Conservation (phyloP, 2,329 filamentous ascomycete genomes). For the Venturiaceae sp. region DNA sequence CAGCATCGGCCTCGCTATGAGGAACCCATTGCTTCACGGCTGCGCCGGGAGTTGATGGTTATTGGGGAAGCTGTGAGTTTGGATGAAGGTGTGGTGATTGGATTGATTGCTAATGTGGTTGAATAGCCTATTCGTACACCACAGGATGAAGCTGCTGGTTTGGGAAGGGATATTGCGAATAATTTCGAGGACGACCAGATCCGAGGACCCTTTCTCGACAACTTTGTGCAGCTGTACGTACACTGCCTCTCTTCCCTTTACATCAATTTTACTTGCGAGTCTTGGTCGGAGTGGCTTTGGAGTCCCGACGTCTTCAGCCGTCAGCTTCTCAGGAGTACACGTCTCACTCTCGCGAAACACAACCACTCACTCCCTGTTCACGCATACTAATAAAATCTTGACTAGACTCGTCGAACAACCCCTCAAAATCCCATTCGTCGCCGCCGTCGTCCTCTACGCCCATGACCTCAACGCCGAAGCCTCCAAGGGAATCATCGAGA, state of each 20-base stretch:
- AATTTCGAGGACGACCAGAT: conserved; percentile 10
- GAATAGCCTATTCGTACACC: background rate
- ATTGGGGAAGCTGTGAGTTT: conserved; percentile 5
- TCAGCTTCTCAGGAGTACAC: background rate
- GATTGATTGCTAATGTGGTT: background rate
- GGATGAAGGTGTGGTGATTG: background rate
- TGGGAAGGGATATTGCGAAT: conserved; percentile 5
- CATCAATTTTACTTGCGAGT: background rate
- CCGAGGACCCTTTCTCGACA: conserved; percentile 4
- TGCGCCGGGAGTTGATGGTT: conserved; percentile 6
- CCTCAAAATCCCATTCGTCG: conserved; percentile 93
- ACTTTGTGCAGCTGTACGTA: conserved; percentile 3
- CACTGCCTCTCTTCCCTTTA: background rate
- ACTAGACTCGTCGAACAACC: conserved; percentile 69
- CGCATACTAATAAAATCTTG: conserved; percentile 20
- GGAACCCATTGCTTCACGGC: conserved; percentile 8
- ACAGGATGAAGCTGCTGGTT: conserved; percentile 4
- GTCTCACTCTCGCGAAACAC: background rate
- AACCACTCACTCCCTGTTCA: background rate
- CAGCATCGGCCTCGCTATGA: conserved; percentile 6
- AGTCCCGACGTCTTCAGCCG: background rate
- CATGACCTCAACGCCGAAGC: conserved; percentile 73
- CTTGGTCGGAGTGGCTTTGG: background rate
- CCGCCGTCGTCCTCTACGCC: conserved; percentile 68
- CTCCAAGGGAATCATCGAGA: conserved; percentile 58